These are phyloP conservation scores for Alopecurus myosuroides DNA, from an alignment of 176 grass and related monocot species.

Conservation along the genomic window DNA sequence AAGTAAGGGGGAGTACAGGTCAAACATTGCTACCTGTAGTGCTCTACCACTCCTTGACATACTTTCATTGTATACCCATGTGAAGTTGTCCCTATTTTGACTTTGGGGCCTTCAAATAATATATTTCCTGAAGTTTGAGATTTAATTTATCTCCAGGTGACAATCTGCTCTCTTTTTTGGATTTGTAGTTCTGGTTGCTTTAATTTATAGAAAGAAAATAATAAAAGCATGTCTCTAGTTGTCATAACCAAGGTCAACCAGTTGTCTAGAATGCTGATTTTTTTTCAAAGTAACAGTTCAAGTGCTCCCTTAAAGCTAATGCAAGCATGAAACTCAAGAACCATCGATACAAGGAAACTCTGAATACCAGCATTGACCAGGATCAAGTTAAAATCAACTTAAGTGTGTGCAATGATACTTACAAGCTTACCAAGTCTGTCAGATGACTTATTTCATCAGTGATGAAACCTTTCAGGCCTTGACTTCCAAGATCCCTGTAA, in stretches of 20 bases:
- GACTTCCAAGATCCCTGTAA: conserved; percentile 82
- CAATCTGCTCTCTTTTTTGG: neutral
- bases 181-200: neutral
- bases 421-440: conserved; percentile 96
- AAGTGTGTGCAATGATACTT: conserved; percentile 74
- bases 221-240: neutral
- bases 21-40: neutral
- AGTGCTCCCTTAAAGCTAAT: neutral
- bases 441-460: conserved; percentile 84
- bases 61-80: neutral
- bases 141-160: too few relatives aligned
- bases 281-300: neutral
- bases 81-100: neutral
- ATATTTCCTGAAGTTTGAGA: neutral
- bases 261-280: neutral
- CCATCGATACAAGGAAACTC: neutral
- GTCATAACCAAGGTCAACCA: neutral
- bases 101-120: neutral
- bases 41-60: conserved; percentile 2
- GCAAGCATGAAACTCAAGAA: neutral
- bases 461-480: conserved; percentile 93
- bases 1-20: too few relatives aligned
- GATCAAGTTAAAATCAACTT: neutral
- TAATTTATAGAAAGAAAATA: neutral
- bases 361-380: neutral